A percentile compares a stretch with the other conserved stretches of the same genome.
phyloP scores from a whole-genome alignment of 2,329 filamentous ascomycete species.

The Calonectria pteridis region DNA sequence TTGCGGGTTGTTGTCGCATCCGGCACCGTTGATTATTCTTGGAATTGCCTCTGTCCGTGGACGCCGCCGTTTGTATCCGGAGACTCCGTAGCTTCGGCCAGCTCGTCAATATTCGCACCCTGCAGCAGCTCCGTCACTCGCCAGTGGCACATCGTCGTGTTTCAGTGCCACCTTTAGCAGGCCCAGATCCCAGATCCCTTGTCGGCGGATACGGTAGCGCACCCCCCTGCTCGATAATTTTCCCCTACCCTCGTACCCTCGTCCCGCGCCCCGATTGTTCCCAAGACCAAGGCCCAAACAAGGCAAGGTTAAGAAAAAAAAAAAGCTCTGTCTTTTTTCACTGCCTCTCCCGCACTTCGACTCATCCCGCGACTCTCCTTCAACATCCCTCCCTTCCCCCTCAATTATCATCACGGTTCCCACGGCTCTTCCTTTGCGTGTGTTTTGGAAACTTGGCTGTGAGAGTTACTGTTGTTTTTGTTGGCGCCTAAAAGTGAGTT shows the following conservation, averaged over 20 bases:
- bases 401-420: constrained; percentile 54
- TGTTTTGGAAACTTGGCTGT: constrained; percentile 59
- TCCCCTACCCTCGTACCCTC: constrained; percentile 46
- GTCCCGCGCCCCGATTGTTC: constrained; percentile 49
- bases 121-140: constrained; percentile 44
- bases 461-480: constrained; percentile 61
- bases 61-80: constrained; percentile 38
- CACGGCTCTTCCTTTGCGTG: constrained; percentile 62
- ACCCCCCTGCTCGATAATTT: constrained; percentile 48
- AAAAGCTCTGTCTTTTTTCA: constrained; percentile 51
- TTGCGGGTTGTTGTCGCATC: constrained; percentile 26
- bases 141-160: constrained; percentile 43
- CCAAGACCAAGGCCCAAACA: constrained; percentile 48
- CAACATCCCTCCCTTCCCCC: constrained; percentile 52
- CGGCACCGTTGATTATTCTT: constrained; percentile 34
- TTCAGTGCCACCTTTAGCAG: constrained; percentile 47
- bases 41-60: constrained; percentile 6
- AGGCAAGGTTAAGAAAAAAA: constrained; percentile 51
- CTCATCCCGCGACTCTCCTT: constrained; percentile 50
- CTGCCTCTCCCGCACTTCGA: constrained; percentile 47
- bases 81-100: constrained; percentile 42
- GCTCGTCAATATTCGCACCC: constrained; percentile 42
- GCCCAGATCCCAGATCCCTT: constrained; percentile 49
- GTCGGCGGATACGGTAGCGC: constrained; percentile 46
- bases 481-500: constrained; percentile 68